These are phyloP conservation scores for Barnettozyma wickerhamii DNA, from an alignment of 805 yeast genomes.

Conservation along the genomic window DNA sequence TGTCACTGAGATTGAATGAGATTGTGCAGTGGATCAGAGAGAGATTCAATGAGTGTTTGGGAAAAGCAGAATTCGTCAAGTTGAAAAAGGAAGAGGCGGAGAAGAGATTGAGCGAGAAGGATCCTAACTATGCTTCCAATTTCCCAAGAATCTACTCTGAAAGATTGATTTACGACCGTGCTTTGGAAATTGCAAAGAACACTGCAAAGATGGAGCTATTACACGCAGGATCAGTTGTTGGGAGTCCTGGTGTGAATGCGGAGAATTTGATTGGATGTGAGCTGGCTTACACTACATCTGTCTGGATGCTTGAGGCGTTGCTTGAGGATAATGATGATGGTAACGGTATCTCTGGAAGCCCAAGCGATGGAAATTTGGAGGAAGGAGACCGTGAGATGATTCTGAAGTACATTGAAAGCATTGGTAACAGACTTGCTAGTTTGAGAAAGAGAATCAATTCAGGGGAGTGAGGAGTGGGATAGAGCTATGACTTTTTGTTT, in stretches of 20 bases:
- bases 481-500: background rate
- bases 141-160: constrained; percentile 58
- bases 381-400: constrained; percentile 71
- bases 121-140: constrained; percentile 11
- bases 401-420: constrained; percentile 75
- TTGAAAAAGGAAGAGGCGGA: constrained; percentile 50
- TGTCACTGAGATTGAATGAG: constrained; percentile 48
- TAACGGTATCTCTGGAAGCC: background rate
- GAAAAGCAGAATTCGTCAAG: constrained; percentile 78
- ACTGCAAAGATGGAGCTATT: constrained; percentile 84
- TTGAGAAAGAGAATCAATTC: constrained; percentile 53
- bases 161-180: constrained; percentile 85
- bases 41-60: constrained; percentile 82
- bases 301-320: constrained; percentile 93
- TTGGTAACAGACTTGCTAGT: constrained; percentile 73
- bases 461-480: background rate
- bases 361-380: constrained; percentile 43
- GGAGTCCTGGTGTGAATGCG: background rate
- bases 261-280: constrained; percentile 71
- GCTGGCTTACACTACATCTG: constrained; percentile 81
- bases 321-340: constrained; percentile 44
- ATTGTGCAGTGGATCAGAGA: constrained; percentile 81
- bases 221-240: background rate
- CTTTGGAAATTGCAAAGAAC: constrained; percentile 84
- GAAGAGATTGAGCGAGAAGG: constrained; percentile 23